Base-by-base conservation (phyloP, 306 rosid genomes). In the Cucurbita maxima region DNA sequence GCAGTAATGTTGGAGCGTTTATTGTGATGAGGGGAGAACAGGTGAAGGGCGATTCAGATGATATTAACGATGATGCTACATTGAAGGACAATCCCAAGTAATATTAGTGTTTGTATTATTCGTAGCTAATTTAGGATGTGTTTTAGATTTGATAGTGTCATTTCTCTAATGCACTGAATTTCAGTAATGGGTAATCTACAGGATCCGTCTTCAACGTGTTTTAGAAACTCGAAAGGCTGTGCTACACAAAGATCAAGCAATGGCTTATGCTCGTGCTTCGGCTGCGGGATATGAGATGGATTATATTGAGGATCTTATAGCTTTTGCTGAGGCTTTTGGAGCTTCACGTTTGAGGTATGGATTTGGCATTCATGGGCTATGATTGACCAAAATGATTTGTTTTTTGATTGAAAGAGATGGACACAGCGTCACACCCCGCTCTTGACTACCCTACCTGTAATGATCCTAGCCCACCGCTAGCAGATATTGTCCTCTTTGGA, bases 251-350 rank as follows among this genome's bases (percentile, higher is more conserved):
- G 99, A 95, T 84, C 99, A 95, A 79, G 99, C 97, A 2, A 95
- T 95, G 99, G 99, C 99, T 58, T 95, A 91, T 81, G 99, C 99
- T 18, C 97, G 99, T 51, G 92, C 99, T 71, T 83, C 91, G 78
- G 99, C 88, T 62, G 88, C 96, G 5, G 97, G 99, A 84, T 95
- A 77, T 78, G 87, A 89, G 59, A 81, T 86, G 38, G 92, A 91
- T 77, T 80, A 87, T 74, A 51, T 95, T 20, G 96, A 89, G 54
- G 96, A 95, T 81, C 99, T 95, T 69, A 81, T 95, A 74, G 84
- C 68, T 73, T 95, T 95, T 72, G 84, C 96, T 37, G 97, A 95
- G 82, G 82, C 97, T 78, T 95, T 91, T 84, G 99, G 99, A 79
- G 99, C 97, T 84, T 84, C 89, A 3, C 97, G 99, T 55, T 88